These are phyloP conservation scores for Bocquillonia castaneifolia DNA, from an alignment of 441 rosid genomes.

Conservation along the genomic window DNA sequence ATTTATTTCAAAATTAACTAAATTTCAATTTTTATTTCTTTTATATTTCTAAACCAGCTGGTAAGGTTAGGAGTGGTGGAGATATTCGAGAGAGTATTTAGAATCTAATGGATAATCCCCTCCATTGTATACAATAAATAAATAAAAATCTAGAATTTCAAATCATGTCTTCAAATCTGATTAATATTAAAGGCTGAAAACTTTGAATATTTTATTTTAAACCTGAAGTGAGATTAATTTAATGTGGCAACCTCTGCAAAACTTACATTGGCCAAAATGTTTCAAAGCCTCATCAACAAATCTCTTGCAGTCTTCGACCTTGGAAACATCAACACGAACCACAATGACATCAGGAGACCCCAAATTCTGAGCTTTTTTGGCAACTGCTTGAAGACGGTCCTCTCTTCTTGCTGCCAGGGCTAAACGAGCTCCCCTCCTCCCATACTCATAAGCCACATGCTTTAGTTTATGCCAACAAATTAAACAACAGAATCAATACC, in stretches of 20 bases:
- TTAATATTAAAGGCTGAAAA: too few relatives aligned
- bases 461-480: constrained; percentile 12
- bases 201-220: too few relatives aligned
- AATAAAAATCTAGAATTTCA: too few relatives aligned
- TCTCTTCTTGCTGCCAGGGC: constrained; percentile 46
- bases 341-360: constrained; percentile 45
- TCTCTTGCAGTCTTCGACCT: constrained; percentile 40
- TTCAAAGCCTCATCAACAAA: constrained; percentile 31
- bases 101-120: too few relatives aligned
- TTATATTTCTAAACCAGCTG: too few relatives aligned
- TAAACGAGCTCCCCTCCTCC: constrained; percentile 51
- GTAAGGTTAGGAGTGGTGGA: too few relatives aligned
- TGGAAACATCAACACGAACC: constrained; percentile 43
- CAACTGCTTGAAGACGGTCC: constrained; percentile 40
- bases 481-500: neutral
- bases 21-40: too few relatives aligned
- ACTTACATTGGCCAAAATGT: constrained; percentile 43
- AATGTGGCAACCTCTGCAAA: neutral
- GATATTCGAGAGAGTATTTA: too few relatives aligned
- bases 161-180: too few relatives aligned
- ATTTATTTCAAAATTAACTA: too few relatives aligned
- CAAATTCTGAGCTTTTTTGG: constrained; percentile 24
- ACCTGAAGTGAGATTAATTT: neutral
- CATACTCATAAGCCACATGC: constrained; percentile 62
- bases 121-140: too few relatives aligned